Percentiles rank a stretch among this genome's conserved stretches.
Evolutionary conservation across 2,329 filamentous ascomycete genomes (phyloP).

Genomic region (Nemania sp.): DNA sequence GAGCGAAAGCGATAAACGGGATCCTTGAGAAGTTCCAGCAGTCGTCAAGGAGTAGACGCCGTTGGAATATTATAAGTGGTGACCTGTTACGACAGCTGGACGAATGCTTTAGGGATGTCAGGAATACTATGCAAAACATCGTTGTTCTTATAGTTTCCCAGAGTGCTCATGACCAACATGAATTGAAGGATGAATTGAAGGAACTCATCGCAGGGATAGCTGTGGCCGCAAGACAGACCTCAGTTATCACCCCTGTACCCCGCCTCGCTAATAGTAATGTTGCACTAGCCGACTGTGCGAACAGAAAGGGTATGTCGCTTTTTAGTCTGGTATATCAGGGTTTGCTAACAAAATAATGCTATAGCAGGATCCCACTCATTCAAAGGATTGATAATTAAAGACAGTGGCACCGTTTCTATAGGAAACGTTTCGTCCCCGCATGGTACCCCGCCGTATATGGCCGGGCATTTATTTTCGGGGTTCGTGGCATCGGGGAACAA

Average conservation of each 20-base stretch:
- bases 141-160: slow-evolving; percentile 3
- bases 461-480: slow-evolving; percentile 5
- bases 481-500: slow-evolving; percentile 8
- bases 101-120: slow-evolving; percentile 8
- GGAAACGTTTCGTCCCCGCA: slow-evolving; percentile 11
- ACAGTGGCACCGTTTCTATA: slow-evolving; percentile 8
- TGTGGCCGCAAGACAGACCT: too few relatives aligned
- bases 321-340: neutral
- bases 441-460: neutral
- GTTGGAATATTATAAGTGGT: slow-evolving; percentile 11
- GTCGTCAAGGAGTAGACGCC: neutral
- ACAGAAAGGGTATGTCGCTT: neutral
- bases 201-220: too few relatives aligned
- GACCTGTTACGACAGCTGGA: slow-evolving; percentile 3
- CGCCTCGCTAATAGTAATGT: too few relatives aligned
- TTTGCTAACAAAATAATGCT: too few relatives aligned
- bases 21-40: neutral
- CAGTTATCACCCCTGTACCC: too few relatives aligned
- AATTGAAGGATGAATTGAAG: slow-evolving; percentile 17
- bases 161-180: slow-evolving; percentile 2
- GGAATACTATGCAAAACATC: slow-evolving; percentile 9
- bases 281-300: too few relatives aligned
- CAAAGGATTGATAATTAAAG: slow-evolving; percentile 5
- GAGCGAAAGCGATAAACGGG: neutral
- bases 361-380: slow-evolving; percentile 15